phyloP scores from a whole-genome alignment of 306 rosid genomes.

The Dalbergia cultrata region DNA sequence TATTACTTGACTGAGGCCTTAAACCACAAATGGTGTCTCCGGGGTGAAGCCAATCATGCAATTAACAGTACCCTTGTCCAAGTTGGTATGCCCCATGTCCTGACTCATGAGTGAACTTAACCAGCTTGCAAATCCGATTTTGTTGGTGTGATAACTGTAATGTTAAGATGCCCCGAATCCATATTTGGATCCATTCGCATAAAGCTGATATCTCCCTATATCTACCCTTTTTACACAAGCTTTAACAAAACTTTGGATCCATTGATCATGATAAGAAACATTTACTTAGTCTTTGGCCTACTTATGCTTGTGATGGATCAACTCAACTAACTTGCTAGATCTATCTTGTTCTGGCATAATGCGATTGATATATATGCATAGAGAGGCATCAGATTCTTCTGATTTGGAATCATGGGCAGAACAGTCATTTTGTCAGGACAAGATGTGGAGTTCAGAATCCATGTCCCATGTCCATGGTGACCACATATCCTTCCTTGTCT shows the following conservation, averaged over 20 bases:
- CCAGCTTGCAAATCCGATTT: slow-evolving; percentile 44
- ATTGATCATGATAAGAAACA: neutral
- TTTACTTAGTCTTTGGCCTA: neutral
- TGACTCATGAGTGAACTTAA: slow-evolving; percentile 21
- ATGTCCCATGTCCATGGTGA: slow-evolving; percentile 46
- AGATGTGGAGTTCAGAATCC: slow-evolving; percentile 52
- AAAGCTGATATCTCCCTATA: slow-evolving; percentile 6
- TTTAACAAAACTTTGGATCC: slow-evolving; percentile 31
- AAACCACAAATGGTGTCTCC: slow-evolving; percentile 17
- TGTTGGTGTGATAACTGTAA: slow-evolving; percentile 50
- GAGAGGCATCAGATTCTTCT: slow-evolving; percentile 40
- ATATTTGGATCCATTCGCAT: slow-evolving; percentile 34
- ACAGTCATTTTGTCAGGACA: slow-evolving; percentile 43
- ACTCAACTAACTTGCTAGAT: slow-evolving; percentile 34
- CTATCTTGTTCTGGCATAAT: slow-evolving; percentile 35
- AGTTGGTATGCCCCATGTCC: slow-evolving; percentile 41
- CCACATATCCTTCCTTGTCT: slow-evolving; percentile 62
- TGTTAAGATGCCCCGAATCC: slow-evolving; percentile 29
- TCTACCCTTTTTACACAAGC: slow-evolving; percentile 33
- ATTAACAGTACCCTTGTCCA: slow-evolving; percentile 30
- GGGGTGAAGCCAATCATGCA: slow-evolving; percentile 42
- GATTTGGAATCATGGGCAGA: slow-evolving; percentile 18
- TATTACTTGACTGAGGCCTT: slow-evolving; percentile 42
- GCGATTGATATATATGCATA: slow-evolving; percentile 36
- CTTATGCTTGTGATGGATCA: slow-evolving; percentile 32